Conservation (phyloP, 352 stramenopile species). For the Globisporangium canariense region DNA sequence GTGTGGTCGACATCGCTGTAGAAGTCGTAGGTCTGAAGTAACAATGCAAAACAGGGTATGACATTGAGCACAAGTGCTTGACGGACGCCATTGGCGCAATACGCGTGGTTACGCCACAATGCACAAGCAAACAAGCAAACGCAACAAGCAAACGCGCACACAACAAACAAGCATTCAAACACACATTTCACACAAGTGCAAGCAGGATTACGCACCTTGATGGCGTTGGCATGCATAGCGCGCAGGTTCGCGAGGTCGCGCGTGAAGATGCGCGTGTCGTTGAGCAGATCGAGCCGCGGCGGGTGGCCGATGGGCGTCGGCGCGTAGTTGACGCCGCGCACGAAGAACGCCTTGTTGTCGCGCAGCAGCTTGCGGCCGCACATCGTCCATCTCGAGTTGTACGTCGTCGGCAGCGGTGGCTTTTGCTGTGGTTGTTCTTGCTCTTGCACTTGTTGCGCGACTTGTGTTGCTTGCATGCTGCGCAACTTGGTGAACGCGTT, state of each 20-base stretch:
- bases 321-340: slow-evolving; percentile 71
- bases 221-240: slow-evolving; percentile 65
- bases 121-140: background rate
- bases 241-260: slow-evolving; percentile 67
- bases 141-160: background rate
- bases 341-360: slow-evolving; percentile 57
- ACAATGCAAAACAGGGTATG: background rate
- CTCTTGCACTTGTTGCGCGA: background rate
- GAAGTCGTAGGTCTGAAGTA: slow-evolving; percentile 51
- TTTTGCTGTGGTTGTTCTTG: background rate
- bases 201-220: slow-evolving; percentile 28
- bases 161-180: background rate
- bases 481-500: background rate
- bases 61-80: background rate
- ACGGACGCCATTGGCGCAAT: background rate
- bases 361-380: slow-evolving; percentile 64
- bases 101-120: background rate
- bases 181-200: background rate
- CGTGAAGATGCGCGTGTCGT: slow-evolving; percentile 46
- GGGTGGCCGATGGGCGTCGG: slow-evolving; percentile 58
- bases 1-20: slow-evolving; percentile 47
- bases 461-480: slow-evolving; percentile 1
- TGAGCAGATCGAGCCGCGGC: slow-evolving; percentile 53
- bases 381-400: slow-evolving; percentile 57
- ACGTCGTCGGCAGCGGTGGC: background rate